These are phyloP conservation scores for Fusarium guadeloupense DNA, from an alignment of 2,329 filamentous ascomycete species.

Conservation along the genomic window DNA sequence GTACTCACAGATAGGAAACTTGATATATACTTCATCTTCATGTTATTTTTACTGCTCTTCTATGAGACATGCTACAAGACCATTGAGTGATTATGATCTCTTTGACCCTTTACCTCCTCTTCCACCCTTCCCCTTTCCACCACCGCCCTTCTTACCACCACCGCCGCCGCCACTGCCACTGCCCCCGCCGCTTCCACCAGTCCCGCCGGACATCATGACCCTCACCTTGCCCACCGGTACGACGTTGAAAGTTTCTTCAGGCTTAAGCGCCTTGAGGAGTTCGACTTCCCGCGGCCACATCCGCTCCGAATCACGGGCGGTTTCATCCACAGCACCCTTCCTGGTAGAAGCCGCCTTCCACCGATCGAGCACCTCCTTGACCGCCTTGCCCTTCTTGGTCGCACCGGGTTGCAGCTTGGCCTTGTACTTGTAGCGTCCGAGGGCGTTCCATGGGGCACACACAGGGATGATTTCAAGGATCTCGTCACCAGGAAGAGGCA, in stretches of 20 bases:
- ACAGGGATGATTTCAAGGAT: constrained; percentile 73
- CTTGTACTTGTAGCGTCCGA: constrained; percentile 86
- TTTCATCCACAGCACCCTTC: constrained; percentile 70
- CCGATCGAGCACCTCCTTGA: constrained; percentile 85
- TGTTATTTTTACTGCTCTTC: constrained; percentile 1
- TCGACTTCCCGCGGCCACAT: constrained; percentile 91
- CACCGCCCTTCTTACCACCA: constrained; percentile 51
- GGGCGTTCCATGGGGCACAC: constrained; percentile 71
- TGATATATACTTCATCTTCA: constrained; percentile 14
- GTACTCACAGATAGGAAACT: constrained; percentile 17
- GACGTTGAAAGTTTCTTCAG: constrained; percentile 81
- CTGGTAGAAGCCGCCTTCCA: constrained; percentile 75
- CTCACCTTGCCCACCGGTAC: constrained; percentile 83
- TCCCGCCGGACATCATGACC: constrained; percentile 76
- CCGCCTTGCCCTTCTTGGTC: constrained; percentile 92
- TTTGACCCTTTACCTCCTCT: constrained; percentile 57
- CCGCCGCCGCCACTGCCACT: constrained; percentile 55
- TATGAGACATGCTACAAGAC: not conserved
- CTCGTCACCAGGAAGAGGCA: constrained; percentile 82
- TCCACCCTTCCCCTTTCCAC: constrained; percentile 48
- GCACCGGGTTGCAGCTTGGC: constrained; percentile 91
- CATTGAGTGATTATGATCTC: constrained; percentile 41
- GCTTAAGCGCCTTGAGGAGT: constrained; percentile 80
- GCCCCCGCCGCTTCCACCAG: constrained; percentile 53
- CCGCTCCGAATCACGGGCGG: constrained; percentile 70